phyloP scores from a whole-genome alignment of 23 red algal genomes.

The Chondrus crispus region DNA sequence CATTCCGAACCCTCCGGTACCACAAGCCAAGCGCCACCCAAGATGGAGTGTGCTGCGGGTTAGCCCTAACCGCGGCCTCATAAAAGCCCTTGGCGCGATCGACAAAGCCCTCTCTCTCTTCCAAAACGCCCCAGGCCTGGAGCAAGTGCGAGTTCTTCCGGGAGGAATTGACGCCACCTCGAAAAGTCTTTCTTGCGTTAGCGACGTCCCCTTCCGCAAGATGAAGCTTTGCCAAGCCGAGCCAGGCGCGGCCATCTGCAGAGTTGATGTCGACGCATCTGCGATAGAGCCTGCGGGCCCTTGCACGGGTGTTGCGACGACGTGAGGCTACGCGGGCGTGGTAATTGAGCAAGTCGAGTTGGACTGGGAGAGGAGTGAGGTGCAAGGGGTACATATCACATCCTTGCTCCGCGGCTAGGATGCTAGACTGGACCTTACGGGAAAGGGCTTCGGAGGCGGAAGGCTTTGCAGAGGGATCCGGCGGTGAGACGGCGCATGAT shows the following conservation, averaged over 20 bases:
- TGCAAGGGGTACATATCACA: not conserved
- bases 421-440: not conserved
- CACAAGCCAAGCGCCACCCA: conserved; percentile 80
- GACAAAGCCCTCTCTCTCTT: conserved; percentile 44
- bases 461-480: no score
- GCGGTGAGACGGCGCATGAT: not conserved
- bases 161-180: conserved; percentile 12
- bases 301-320: not conserved
- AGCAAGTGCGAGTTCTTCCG: conserved; percentile 68
- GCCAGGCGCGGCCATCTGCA: conserved; percentile 77
- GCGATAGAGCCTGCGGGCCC: conserved; percentile 28
- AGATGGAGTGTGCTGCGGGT: conserved; percentile 56
- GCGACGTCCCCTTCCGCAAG: not conserved
- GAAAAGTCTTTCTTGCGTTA: conserved; percentile 44
- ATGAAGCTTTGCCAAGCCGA: conserved; percentile 66
- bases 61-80: conserved; percentile 13
- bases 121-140: conserved; percentile 91
- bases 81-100: conserved; percentile 54
- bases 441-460: not conserved
- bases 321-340: conserved; percentile 15
- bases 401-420: not conserved
- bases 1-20: conserved; percentile 25
- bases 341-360: conserved; percentile 55
- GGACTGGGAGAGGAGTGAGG: not conserved
- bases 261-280: conserved; percentile 59